phyloP scores from a whole-genome alignment of 2,329 filamentous ascomycete species.

The Lachnellula cervina region DNA sequence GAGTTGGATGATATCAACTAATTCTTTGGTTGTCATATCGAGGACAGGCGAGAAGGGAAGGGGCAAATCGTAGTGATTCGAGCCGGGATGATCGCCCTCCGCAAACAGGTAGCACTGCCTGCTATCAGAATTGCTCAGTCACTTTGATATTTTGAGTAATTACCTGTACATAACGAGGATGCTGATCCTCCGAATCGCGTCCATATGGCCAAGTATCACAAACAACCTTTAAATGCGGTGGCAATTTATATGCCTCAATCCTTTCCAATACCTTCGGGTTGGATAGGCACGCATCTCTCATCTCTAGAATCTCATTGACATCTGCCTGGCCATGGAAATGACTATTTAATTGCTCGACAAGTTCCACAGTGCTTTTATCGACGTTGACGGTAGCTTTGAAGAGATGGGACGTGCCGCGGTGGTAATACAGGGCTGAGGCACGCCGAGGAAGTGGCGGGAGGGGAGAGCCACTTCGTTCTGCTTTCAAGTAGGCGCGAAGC shows the following conservation, averaged over 20 bases:
- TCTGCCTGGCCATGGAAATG: slow-evolving; percentile 23
- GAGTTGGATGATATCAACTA: slow-evolving; percentile 20
- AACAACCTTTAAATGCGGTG: slow-evolving; percentile 15
- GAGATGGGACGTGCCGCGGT: slow-evolving; percentile 18
- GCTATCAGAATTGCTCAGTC: neutral
- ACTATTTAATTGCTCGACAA: slow-evolving; percentile 16
- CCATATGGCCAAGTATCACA: slow-evolving; percentile 28
- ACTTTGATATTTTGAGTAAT: neutral
- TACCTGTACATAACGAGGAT: slow-evolving; percentile 23
- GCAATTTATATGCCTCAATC: slow-evolving; percentile 19
- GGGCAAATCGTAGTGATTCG: slow-evolving; percentile 25
- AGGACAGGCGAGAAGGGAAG: slow-evolving; percentile 24
- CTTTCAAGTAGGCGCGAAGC: slow-evolving; percentile 16
- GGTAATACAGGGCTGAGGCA: slow-evolving; percentile 21
- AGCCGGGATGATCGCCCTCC: slow-evolving; percentile 18
- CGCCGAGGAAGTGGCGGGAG: slow-evolving; percentile 6
- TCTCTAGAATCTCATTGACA: slow-evolving; percentile 20
- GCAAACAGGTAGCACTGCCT: slow-evolving; percentile 24
- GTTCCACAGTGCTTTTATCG: slow-evolving; percentile 9
- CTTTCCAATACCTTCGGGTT: slow-evolving; percentile 18
- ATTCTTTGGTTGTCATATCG: slow-evolving; percentile 18
- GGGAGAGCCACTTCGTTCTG: slow-evolving; percentile 17
- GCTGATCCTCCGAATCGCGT: slow-evolving; percentile 19
- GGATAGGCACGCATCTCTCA: slow-evolving; percentile 21
- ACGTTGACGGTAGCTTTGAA: slow-evolving; percentile 22